phyloP scores from a whole-genome alignment of 1,284 basidiomycete species.

The Phylloporus sp. region DNA sequence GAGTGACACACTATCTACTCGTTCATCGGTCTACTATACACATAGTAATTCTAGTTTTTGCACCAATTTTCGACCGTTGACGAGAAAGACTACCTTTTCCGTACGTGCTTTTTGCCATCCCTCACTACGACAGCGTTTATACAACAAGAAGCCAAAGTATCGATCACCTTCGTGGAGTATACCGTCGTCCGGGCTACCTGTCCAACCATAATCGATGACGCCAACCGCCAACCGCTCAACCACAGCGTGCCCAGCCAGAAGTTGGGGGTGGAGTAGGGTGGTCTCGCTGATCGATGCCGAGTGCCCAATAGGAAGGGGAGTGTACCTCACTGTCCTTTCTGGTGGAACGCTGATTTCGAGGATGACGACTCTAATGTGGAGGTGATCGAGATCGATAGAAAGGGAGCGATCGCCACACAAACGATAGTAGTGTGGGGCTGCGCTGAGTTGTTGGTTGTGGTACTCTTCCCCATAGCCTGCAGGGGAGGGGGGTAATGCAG shows the following conservation, averaged over 20 bases:
- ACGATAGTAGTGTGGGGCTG: constrained; percentile 20
- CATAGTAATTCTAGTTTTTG: constrained; percentile 7
- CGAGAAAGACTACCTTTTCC: constrained; percentile 20
- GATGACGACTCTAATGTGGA: constrained; percentile 20
- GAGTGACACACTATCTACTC: too few relatives aligned
- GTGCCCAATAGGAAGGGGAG: neutral
- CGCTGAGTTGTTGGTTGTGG: constrained; percentile 4
- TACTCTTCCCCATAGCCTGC: constrained; percentile 13
- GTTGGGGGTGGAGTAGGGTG: neutral
- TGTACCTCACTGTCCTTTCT: neutral
- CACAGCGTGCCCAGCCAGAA: neutral
- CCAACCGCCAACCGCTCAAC: constrained; percentile 20
- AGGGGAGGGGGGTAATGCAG: constrained; percentile 22
- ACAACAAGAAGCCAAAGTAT: constrained; percentile 26
- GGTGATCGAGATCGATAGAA: constrained; percentile 3
- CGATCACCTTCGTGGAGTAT: constrained; percentile 1
- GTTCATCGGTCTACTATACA: too few relatives aligned
- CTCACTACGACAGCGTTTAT: neutral
- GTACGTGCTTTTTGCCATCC: constrained; percentile 23
- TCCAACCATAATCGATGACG: constrained; percentile 28
- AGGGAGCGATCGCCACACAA: constrained; percentile 25
- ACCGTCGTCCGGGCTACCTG: constrained; percentile 14
- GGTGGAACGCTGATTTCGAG: constrained; percentile 14
- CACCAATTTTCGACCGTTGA: constrained; percentile 5
- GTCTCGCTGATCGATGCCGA: constrained; percentile 6